Conservation (phyloP, 1,284 basidiomycete genomes). For the Tilletiaria anomala region DNA sequence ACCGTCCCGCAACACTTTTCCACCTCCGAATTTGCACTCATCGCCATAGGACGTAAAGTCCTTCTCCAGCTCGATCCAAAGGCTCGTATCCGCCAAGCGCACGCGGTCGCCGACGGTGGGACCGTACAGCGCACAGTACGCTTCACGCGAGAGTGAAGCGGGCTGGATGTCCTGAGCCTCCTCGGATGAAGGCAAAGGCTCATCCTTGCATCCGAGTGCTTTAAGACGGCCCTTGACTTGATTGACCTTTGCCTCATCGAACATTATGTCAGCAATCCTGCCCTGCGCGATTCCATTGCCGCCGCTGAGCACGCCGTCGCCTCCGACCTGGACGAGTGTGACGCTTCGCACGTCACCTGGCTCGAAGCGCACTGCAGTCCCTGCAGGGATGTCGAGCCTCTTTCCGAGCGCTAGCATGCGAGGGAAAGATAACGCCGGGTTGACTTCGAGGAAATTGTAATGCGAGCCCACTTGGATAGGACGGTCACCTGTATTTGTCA, state of each 20-base stretch:
- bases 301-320: conserved; percentile 57
- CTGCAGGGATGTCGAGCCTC: conserved; percentile 78
- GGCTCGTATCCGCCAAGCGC: conserved; percentile 68
- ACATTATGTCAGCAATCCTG: conserved; percentile 1
- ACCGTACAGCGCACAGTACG: conserved; percentile 45
- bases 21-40: conserved; percentile 89
- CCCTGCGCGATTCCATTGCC: conserved; percentile 62
- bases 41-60: conserved; percentile 77
- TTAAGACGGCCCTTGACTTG: not conserved
- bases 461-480: conserved; percentile 70
- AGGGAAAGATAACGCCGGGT: conserved; percentile 67
- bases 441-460: conserved; percentile 79
- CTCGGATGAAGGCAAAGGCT: too few species aligned
- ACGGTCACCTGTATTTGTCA: conserved; percentile 84
- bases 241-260: conserved; percentile 6
- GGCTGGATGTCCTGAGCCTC: conserved; percentile 4
- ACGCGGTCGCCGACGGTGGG: conserved; percentile 83
- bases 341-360: conserved; percentile 80
- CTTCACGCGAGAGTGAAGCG: conserved; percentile 16
- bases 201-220: too few species aligned
- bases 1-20: conserved; percentile 35
- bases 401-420: conserved; percentile 64
- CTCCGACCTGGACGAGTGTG: conserved; percentile 64
- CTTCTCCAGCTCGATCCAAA: conserved; percentile 85
- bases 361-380: conserved; percentile 91